phyloP scores from a whole-genome alignment of 805 yeast species.

The Yamadazyma phyllophila region DNA sequence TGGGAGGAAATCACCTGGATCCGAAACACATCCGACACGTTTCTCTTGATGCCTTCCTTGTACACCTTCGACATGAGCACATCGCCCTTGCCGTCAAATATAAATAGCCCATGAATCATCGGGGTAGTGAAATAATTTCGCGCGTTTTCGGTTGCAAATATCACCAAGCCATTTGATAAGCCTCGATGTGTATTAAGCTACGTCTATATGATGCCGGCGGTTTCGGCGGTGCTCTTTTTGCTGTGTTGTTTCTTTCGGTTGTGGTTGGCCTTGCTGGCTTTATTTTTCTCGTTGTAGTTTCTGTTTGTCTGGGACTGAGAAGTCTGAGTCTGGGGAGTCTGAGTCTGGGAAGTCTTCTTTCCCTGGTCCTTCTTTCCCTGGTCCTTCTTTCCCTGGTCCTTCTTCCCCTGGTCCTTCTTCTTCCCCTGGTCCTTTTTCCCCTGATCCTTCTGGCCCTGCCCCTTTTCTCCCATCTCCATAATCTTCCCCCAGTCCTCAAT shows the following conservation, averaged over 20 bases:
- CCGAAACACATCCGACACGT: conserved; percentile 85
- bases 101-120: conserved; percentile 83
- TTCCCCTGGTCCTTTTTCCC: conserved; percentile 13
- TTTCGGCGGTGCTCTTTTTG: conserved; percentile 31
- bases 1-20: conserved; percentile 78
- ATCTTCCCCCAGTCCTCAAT: conserved; percentile 76
- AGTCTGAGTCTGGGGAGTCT: no score
- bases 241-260: conserved; percentile 62
- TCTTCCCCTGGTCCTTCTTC: conserved; percentile 23
- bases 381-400: not conserved
- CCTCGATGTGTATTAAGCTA: not conserved
- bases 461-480: not conserved
- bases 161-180: no score
- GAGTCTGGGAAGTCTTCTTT: no score
- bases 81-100: conserved; percentile 80
- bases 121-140: not conserved
- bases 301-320: no score
- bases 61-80: conserved; percentile 71
- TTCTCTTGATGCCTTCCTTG: conserved; percentile 72
- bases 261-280: conserved; percentile 60
- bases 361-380: no score
- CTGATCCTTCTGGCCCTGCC: conserved; percentile 3
- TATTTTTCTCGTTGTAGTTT: conserved; percentile 53
- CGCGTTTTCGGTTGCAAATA: not conserved
- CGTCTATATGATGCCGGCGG: not conserved